A percentile compares a stretch with the other conserved stretches of the same genome.
These are phyloP conservation scores for Beauveria sp. DNA, from an alignment of 2,329 filamentous ascomycete species.

Conservation along the genomic window DNA sequence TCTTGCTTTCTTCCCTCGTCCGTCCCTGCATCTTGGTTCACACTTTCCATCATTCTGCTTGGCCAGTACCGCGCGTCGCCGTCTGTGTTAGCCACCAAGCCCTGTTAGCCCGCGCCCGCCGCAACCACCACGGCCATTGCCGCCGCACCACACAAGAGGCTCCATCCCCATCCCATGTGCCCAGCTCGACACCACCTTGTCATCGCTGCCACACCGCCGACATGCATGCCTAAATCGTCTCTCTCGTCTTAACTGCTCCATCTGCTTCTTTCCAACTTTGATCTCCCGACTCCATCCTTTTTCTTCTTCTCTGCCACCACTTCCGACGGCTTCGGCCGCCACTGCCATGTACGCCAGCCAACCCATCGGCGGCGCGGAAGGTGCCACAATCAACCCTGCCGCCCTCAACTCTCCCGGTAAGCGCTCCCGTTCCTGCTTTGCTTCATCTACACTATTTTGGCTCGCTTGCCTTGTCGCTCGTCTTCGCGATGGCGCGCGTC, in stretches of 20 bases:
- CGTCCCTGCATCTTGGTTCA: background rate
- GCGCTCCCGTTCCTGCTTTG: constrained; percentile 22
- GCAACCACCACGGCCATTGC: constrained; percentile 10
- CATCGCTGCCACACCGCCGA: constrained; percentile 9
- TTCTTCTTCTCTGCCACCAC: constrained; percentile 15
- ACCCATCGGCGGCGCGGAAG: constrained; percentile 70
- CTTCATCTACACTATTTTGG: background rate
- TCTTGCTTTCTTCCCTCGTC: background rate
- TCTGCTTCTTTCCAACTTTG: background rate
- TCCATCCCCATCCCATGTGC: constrained; percentile 9
- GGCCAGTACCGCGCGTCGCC: constrained; percentile 1
- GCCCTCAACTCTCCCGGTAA: constrained; percentile 74
- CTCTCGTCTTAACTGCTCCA: constrained; percentile 2
- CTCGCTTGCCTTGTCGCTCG: constrained; percentile 14
- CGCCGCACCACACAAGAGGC: constrained; percentile 12
- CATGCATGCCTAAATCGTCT: constrained; percentile 8
- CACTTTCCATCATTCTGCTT: background rate
- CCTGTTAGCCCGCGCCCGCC: constrained; percentile 1
- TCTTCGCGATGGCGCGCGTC: constrained; percentile 1
- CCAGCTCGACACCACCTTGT: constrained; percentile 13
- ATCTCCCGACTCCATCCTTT: background rate
- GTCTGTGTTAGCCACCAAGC: background rate
- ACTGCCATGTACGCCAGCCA: constrained; percentile 31
- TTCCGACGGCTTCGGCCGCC: constrained; percentile 14
- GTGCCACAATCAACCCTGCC: constrained; percentile 86